These are phyloP conservation scores for Chytriomyces hyalinus DNA, from an alignment of 192 early-diverging fungal species.

Conservation along the genomic window DNA sequence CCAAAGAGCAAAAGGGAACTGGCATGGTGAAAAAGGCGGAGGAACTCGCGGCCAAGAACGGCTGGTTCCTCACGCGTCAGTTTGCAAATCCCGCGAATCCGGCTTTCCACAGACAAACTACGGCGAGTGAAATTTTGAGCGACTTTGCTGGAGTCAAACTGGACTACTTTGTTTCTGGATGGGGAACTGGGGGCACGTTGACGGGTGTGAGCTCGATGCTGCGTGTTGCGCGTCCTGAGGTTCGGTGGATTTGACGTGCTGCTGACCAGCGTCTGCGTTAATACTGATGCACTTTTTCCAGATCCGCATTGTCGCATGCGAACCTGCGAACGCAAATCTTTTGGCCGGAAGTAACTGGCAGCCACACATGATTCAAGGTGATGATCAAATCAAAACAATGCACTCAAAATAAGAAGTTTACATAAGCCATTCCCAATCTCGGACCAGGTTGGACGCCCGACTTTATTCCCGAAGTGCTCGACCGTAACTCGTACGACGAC, in stretches of 20 bases:
- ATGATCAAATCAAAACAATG: too few species aligned
- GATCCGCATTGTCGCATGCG: constrained; percentile 29
- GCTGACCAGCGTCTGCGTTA: too few species aligned
- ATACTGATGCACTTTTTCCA: too few species aligned
- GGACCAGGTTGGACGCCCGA: constrained; percentile 1
- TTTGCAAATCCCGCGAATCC: constrained; percentile 51
- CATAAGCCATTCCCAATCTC: too few species aligned
- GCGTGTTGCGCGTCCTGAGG: constrained; percentile 33
- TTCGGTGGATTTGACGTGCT: neutral
- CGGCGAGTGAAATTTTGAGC: constrained; percentile 43
- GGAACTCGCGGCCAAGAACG: constrained; percentile 43
- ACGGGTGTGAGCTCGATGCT: constrained; percentile 42
- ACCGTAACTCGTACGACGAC: constrained; percentile 34
- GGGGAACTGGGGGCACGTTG: constrained; percentile 48
- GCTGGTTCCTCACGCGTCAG: constrained; percentile 47
- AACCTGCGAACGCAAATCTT: constrained; percentile 38
- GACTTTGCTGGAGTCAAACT: constrained; percentile 42
- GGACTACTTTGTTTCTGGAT: constrained; percentile 49
- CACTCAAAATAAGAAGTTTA: too few species aligned
- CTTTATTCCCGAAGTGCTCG: constrained; percentile 42
- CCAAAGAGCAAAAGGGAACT: constrained; percentile 45
- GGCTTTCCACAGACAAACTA: constrained; percentile 50
- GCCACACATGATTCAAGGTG: constrained; percentile 44
- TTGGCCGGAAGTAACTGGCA: constrained; percentile 20
- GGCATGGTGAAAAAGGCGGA: constrained; percentile 49